Evolutionary conservation across 345 rosid genomes (phyloP), one percentile per base, ranked within the genome.

Genomic region (Aquilaria yunnanensis): DNA sequence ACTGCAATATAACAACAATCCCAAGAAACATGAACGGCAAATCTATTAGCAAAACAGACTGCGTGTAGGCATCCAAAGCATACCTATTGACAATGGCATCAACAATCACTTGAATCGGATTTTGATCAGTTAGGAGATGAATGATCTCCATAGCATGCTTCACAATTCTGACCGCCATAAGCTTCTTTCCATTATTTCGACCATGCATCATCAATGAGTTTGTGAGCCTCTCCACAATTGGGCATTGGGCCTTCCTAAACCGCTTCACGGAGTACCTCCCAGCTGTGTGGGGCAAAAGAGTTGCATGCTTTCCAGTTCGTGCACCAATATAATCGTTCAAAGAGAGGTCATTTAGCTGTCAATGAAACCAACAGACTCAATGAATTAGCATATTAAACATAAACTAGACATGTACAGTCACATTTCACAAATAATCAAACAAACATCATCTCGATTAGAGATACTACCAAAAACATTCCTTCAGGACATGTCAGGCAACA

Each of bases 151-250:
- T 87, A 1, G 97, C 92, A 52, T 90, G 92, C 66, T 80, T 85
- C 49, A 87, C 73, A 48, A 90, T 87, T 37, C 80, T 61, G 0
- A 87, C 97, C 0, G 94, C 97, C 90, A 85, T 69, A 65, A 90
- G 32, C 9, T 89, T 90, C 77, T 90, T 90, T 5, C 95, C 95
- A 2, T 90, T 90, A 76, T 90, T 90, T 54, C 95, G 71, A 1
- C 96, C 95, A 45, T 90, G 85, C 95, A 87, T 90, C 97, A 87
- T 87, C 43, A 90, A 82, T 3, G 95, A 87, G 85, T 90, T 90
- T 0, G 97, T 85, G 8, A 86, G 89, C 79, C 94, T 80, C 77
- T 89, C 96, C 2, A 86, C 81, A 34, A 89, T 86, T 12, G 94
- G 96, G 74, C 94, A 86, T 13, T 89, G 96, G 12, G 96, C 87